Percentiles rank a stretch among this genome's conserved stretches.
Conservation (phyloP, 2,329 filamentous ascomycete species). For the Xylaria sp. region DNA sequence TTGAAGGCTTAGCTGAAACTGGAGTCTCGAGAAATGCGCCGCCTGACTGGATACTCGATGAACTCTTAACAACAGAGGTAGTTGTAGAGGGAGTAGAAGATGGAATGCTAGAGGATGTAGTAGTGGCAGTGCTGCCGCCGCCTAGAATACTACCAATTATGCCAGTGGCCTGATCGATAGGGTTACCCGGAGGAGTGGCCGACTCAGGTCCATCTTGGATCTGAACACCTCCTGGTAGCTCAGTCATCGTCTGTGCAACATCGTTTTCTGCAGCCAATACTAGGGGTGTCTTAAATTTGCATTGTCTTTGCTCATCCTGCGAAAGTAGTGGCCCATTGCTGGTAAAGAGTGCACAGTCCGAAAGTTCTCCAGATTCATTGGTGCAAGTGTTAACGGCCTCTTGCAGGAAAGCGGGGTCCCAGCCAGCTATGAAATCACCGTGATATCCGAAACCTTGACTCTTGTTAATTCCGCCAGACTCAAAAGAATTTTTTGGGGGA, state of each 20-base stretch:
- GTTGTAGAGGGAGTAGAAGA: conserved; percentile 32
- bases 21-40: conserved; percentile 48
- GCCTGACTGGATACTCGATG: conserved; percentile 39
- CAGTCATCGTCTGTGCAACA: conserved; percentile 51
- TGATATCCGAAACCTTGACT: conserved; percentile 75
- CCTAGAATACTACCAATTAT: conserved; percentile 37
- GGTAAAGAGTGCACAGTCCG: conserved; percentile 80
- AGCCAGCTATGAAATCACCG: conserved; percentile 83
- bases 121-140: conserved; percentile 33
- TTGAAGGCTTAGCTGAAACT: conserved; percentile 20
- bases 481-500: not conserved
- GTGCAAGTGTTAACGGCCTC: conserved; percentile 80
- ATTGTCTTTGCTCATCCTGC: conserved; percentile 64
- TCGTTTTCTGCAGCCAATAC: conserved; percentile 66
- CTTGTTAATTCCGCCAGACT: not conserved
- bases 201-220: conserved; percentile 53
- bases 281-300: conserved; percentile 69
- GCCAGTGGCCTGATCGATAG: conserved; percentile 38
- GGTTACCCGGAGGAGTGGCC: conserved; percentile 37
- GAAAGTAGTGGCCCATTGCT: conserved; percentile 62
- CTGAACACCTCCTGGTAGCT: conserved; percentile 72
- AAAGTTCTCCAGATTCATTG: conserved; percentile 72
- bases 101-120: conserved; percentile 15
- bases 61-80: conserved; percentile 42
- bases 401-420: conserved; percentile 76